Base-by-base conservation (phyloP, 23 red algal species). In the Gracilaria vermiculophylla region DNA sequence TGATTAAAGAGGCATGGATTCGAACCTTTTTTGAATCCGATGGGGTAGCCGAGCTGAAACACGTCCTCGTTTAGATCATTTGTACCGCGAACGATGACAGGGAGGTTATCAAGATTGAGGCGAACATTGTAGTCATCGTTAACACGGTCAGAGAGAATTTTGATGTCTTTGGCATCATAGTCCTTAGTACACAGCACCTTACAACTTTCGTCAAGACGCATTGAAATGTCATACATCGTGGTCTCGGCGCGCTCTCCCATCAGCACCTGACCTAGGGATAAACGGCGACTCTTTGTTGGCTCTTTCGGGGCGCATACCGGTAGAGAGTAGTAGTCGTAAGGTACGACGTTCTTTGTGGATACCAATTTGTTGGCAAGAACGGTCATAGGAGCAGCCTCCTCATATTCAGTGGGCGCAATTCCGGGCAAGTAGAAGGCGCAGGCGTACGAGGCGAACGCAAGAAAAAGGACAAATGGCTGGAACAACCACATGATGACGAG, bases 81-180 rank as follows among this genome's bases (percentile, higher is more conserved):
- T 6, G 77, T 58, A 20, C 80, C 69, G 15, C 81, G 82, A 41
- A 93, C 77, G 28, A 94, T 91, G 0, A 98, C 83, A n/a, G 96
- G 96, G 51, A 98, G 47, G 33, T 98, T 98, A 56, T 98, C 96
- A 54, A 98, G 37, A 58, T 98, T 94, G 10, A 98, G 81, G 50
- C 85, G 47, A 15, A 69, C 92, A 35, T 80, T 77, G 54, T 95
- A 98, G 5, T 95, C 87, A 47, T 94, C 67, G 12, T 78, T 55
- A 36, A 98, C 70, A 21, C 91, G 96, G 35, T 89, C 74, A 44
- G 53, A 60, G 3, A 98, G 37, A 28, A 77, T 84, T 27, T 75
- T 45, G 60, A 94, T 82, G 35, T 95, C 92, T 23, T 89, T 78
- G 2, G 62, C 50, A 9, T 65, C 56, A 53, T 95, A 82, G 21